Evolutionary conservation across 2,329 filamentous ascomycete genomes (phyloP), one percentile per base, ranked within the genome.

Genomic region (Xylaria sp.): DNA sequence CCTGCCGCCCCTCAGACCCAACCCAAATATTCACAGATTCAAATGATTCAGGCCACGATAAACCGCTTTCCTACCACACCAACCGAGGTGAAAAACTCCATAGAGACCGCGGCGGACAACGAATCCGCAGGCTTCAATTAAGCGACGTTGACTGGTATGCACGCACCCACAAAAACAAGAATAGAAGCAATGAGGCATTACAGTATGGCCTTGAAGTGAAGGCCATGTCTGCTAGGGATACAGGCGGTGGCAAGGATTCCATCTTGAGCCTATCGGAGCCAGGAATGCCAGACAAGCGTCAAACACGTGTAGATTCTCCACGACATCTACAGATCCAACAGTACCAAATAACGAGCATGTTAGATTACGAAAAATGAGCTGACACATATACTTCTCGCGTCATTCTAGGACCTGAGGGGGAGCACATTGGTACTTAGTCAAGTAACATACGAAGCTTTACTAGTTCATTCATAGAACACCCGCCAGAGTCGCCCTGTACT

Each of bases 91-190:
- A 91, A 56, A 86, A 83, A 74, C 78, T 82, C 58, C 82, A 81
- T 76, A 86, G 86, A 73, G 91, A 91, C 73, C 90, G 92, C 63
- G 88, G 87, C 76, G 90, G 91, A 67, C 94, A 97, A 79, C 91
- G 94, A 71, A 90, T 92, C 66, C 89, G 96, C 76, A 97, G 97
- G 81, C 85, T 99, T 68, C 95, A 98, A 79, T 87, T 98, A 67
- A 97, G 93, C 81, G 96, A 99, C 81, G 93, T 99, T 80, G 95
- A 99, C 81, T 99, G 96, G 96, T 97, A 95, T 83, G 84, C 72
- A 68, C 73, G 62, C 68, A 71, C 75, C 74, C 74, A 69, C 25
- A 23, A 70, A 72, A 65, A 57, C 60, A 72, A 67, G 39, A 67
- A 61, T 15, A 68, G 41, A 62, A 45, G 41, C 46, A 60, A 53